Evolutionary conservation across 768 basidiomycete species (phyloP), one percentile per base, ranked within the genome.

Genomic region (Melanogaster broomeanus): DNA sequence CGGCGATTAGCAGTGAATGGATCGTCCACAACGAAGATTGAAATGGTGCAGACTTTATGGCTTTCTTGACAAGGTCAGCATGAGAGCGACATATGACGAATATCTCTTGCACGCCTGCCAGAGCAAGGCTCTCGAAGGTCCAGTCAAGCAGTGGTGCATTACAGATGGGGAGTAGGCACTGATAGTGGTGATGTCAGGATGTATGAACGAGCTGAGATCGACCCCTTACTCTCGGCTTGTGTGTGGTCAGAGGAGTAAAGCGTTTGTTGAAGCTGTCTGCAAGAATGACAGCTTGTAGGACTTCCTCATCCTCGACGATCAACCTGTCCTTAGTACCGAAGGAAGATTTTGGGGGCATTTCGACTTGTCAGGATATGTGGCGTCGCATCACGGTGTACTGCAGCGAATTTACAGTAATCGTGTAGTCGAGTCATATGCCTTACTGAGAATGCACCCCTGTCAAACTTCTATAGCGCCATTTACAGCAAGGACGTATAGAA

Each of bases 261-360:
- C 93, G 82, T 62, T 86, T 89, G 77, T 97, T 95, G 75, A 95
- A 97, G 58, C 92, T 94, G 67, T 99, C 96, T 11, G 96, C 93
- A 37, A 99, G 85, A 39, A 99, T 85, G 49, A 98, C 90, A 16
- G 96, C 96, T 64, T 98, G 95, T 0, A 98, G 75, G 18, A 91
- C 84, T 45, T 97, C 88, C 47, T 94, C 90, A 44, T 93, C 87
- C 13, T 85, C 84, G 45, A 77, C 79, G 33, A 82, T 74, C 13
- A 83, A 67, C 53, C 85, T 85, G 58, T 89, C 87, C 61, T 87
- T 88, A 38, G 75, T 75, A 30, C 63, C 64, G 7, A 77, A 59
- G 41, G 74, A 70, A 6, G 68, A 62, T 72, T 90, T 90, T 22
- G 88, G 79, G 10, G 83, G 79, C 90, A 93, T 92, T 53, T 42